Evolutionary conservation across 2,329 filamentous ascomycete species (phyloP), one percentile per base, ranked within the genome.

Genomic region (Xylariaceae sp.): DNA sequence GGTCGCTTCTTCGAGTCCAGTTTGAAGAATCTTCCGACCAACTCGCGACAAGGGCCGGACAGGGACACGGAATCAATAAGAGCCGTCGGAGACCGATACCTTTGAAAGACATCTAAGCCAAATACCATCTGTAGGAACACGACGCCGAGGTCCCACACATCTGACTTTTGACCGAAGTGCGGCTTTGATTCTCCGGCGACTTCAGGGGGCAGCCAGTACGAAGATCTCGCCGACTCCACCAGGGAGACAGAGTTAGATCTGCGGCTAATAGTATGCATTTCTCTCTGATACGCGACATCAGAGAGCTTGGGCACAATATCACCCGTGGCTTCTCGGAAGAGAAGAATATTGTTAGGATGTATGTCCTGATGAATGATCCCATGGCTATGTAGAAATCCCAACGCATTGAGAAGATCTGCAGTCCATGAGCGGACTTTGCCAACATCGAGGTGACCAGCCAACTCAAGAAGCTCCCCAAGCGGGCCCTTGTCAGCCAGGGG

Each of bases 61-160:
- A 96, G 75, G 8, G 81, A 79, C 32, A 92, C 72, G 1, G 84
- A 83, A 12, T 86, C 84, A 67, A 89, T 85, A 48, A 96, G 72
- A 40, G 84, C 82, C 53, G 80, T 82, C 1, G 92, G 92, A 0
- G 90, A 95, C 15, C 85, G 85, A 69, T 94, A 92, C 54, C 85
- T 87, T 55, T 86, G 79, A 16, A 87, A 77, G 6, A 90, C 81
- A 60, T 90, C 84, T 32, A 90, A 77, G 2, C 94, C 94, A 68
- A 96, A 92, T 3, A 94, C 81, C 90, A 97, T 96, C 68, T 99
- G 92, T 37, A 96, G 71, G 63, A 96, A 88, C 5, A 96, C 81
- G 29, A 96, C 83, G 4, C 94, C 94, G 64, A 99, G 84, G 61
- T 96, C 89, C 94, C 94, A 99, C 8, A 97, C 83, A 68, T 97